Percentiles rank a stretch among this genome's conserved stretches.
Evolutionary conservation across 805 yeast species (phyloP).

Genomic region (Pachysolen tannophilus): DNA sequence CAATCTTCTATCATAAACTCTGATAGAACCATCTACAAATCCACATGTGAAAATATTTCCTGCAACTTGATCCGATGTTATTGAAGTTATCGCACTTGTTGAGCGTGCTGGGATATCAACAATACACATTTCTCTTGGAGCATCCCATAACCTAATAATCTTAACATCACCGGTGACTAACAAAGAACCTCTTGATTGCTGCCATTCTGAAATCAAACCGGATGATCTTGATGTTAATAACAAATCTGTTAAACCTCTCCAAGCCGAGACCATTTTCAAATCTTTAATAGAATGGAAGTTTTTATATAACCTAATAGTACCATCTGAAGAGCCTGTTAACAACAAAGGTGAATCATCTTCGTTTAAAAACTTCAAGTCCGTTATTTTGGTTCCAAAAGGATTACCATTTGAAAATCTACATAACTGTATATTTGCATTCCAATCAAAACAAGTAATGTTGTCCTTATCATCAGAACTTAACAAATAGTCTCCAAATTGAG

Average conservation of each 20-base stretch:
- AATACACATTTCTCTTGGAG: slow-evolving; percentile 82
- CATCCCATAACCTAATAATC: slow-evolving; percentile 91
- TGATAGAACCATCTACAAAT: slow-evolving; percentile 79
- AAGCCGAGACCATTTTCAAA: slow-evolving; percentile 67
- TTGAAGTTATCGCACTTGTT: slow-evolving; percentile 75
- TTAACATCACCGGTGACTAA: slow-evolving; percentile 93
- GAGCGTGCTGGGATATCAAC: slow-evolving; percentile 89
- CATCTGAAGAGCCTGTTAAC: slow-evolving; percentile 88
- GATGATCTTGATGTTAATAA: slow-evolving; percentile 72
- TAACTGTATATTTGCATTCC: slow-evolving; percentile 54
- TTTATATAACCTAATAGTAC: slow-evolving; percentile 81
- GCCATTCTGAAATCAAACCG: slow-evolving; percentile 92
- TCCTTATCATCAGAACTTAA: slow-evolving; percentile 81
- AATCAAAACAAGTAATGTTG: slow-evolving; percentile 79
- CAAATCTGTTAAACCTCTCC: slow-evolving; percentile 90
- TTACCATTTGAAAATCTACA: slow-evolving; percentile 75
- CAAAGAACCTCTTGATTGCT: slow-evolving; percentile 86
- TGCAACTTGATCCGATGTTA: slow-evolving; percentile 93
- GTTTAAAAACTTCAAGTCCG: slow-evolving; percentile 78
- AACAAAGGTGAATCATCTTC: slow-evolving; percentile 88
- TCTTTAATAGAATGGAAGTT: slow-evolving; percentile 53
- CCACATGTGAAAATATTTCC: slow-evolving; percentile 90
- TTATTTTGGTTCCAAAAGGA: slow-evolving; percentile 80
- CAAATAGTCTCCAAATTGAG: slow-evolving; percentile 84
- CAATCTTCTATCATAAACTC: slow-evolving; percentile 86